Evolutionary conservation across 768 basidiomycete genomes (phyloP).

Genomic region (Pleurotus djamor): DNA sequence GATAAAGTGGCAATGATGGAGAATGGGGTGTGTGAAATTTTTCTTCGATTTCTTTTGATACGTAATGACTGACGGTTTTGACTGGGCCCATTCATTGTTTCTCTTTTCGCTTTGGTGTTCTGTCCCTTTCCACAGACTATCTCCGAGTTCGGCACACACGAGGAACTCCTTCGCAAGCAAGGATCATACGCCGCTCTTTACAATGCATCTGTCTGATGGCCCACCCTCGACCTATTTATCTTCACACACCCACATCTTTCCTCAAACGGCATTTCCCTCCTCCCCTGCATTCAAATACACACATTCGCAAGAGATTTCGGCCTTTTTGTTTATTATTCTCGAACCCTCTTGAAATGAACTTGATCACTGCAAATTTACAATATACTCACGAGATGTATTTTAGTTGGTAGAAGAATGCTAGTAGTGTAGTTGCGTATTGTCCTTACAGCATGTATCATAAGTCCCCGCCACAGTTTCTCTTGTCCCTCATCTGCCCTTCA

Average conservation of each 20-base stretch:
- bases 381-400: slow-evolving; percentile 4
- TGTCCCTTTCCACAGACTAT: slow-evolving; percentile 45
- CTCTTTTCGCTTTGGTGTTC: no score
- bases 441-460: background rate
- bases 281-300: no score
- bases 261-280: background rate
- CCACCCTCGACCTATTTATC: background rate
- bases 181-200: slow-evolving; percentile 72
- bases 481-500: background rate
- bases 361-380: background rate
- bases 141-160: slow-evolving; percentile 74
- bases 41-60: no score
- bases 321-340: no score
- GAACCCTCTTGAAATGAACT: no score
- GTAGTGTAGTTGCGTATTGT: background rate
- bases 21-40: slow-evolving; percentile 46
- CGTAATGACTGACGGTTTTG: no score
- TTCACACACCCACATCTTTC: background rate
- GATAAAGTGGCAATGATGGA: slow-evolving; percentile 91
- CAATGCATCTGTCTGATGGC: slow-evolving; percentile 55
- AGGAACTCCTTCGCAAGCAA: slow-evolving; percentile 56
- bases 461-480: background rate
- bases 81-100: no score
- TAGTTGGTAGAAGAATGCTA: background rate
- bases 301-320: no score